Evolutionary conservation across 768 basidiomycete genomes (phyloP).

Genomic region (Russula emetica): DNA sequence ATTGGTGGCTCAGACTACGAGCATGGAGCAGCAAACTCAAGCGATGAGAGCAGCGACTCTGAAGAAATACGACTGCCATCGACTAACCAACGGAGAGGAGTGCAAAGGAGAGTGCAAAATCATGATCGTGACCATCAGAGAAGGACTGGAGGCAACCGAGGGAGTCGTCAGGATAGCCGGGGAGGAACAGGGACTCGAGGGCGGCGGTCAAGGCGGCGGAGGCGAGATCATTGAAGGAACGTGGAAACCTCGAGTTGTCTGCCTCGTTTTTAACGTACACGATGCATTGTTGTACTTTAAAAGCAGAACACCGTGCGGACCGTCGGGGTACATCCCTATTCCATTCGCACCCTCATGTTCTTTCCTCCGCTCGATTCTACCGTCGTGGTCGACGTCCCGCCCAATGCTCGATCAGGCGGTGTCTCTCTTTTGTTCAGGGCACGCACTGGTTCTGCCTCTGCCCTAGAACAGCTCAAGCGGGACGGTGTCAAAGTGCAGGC

Average conservation of each 20-base stretch:
- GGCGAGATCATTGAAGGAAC: conserved; percentile 8
- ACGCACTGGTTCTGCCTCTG: conserved; percentile 23
- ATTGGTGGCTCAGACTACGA: conserved; percentile 6
- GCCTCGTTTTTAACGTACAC: background rate
- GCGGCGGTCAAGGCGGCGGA: conserved; percentile 21
- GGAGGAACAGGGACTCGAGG: conserved; percentile 5
- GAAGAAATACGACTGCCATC: conserved; percentile 1
- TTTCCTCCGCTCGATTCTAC: conserved; percentile 27
- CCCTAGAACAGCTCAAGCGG: conserved; percentile 18
- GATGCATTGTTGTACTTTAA: background rate
- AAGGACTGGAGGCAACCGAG: conserved; percentile 1
- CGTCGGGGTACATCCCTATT: background rate
- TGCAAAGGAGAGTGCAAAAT: background rate
- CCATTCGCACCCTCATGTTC: conserved; percentile 19
- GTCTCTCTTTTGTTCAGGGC: conserved; percentile 27
- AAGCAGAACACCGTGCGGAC: background rate
- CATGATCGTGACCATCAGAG: conserved; percentile 3
- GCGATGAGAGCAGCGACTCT: background rate
- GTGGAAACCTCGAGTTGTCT: conserved; percentile 11
- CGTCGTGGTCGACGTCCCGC: conserved; percentile 21
- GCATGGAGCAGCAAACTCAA: conserved; percentile 13
- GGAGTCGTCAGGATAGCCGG: conserved; percentile 2
- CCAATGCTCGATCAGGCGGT: conserved; percentile 16
- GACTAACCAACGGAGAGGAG: conserved; percentile 1
- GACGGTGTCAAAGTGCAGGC: conserved; percentile 27